Base-by-base conservation (phyloP, 352 stramenopile species). In the Thraustochytrium sp. region DNA sequence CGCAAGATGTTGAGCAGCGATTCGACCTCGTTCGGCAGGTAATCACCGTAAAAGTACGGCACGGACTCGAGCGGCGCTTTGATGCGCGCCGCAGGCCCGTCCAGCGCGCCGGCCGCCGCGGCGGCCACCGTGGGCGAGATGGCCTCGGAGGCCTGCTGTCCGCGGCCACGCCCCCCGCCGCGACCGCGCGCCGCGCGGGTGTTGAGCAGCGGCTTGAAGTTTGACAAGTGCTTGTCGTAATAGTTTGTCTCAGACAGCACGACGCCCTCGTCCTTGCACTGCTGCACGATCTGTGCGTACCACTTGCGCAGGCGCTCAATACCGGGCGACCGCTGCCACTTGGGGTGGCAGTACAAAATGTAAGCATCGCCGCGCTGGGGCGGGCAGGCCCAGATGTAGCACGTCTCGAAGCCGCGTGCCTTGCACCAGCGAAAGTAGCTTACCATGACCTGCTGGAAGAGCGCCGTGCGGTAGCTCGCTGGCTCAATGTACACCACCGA, bases 301-400 rank as follows among this genome's bases (percentile, higher is more conserved):
- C 95, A 98, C 51, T 98, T 91, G 31, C 96, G 93, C 34, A 99
- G 89, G 23, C 96, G 94, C 78, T 99, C 95, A 56, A 97, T 97
- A 85, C 98, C 98, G 0, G 97, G 97, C 9, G 94, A 99, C 89
- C 99, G 98, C 88, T 99, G 97, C 23, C 97, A 90, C 86, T 98
- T 93, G 1, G 97, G 97, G 86, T 99, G 98, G 78, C 95, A 98
- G 85, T 99, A 99, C 64, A 99, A 88, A 77, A 99, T 99, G 86
- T 99, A 99, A 86, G 99, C 97, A 86, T 99, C 97, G 16, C 97
- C 96, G 86, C 99, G 99, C 18, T 98, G 87, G 36, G 97, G 97
- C 34, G 97, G 97, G 89, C 97, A 99, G 29, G 97, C 97, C 97
- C 97, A 99, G 87, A 99, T 93, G 88, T 99, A 96, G 23, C 94